Percentiles rank a stretch among this genome's conserved stretches.
Evolutionary conservation across 768 basidiomycete genomes (phyloP).

Genomic region (Mycena floridula): DNA sequence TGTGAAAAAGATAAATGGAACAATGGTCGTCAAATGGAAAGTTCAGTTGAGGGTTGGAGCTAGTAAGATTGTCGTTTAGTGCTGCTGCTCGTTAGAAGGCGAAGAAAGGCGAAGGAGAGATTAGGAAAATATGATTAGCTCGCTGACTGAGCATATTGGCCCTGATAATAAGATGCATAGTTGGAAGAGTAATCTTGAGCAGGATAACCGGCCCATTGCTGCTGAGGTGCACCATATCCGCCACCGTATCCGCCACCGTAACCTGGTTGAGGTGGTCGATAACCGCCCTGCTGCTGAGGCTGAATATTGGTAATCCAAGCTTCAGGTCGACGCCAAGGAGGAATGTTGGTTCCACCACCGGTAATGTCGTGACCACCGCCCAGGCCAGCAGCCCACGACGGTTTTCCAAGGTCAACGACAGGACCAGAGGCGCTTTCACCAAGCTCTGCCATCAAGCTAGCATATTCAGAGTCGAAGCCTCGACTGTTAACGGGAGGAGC

Average conservation of each 20-base stretch:
- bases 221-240: slow-evolving; percentile 30
- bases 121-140: slow-evolving; percentile 24
- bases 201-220: slow-evolving; percentile 25
- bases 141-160: slow-evolving; percentile 75
- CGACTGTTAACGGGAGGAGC: slow-evolving; percentile 52
- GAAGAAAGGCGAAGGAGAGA: slow-evolving; percentile 22
- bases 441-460: slow-evolving; percentile 94
- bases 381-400: slow-evolving; percentile 42
- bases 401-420: slow-evolving; percentile 46
- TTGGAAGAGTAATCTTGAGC: slow-evolving; percentile 70
- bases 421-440: slow-evolving; percentile 69
- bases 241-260: slow-evolving; percentile 44
- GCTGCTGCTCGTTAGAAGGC: slow-evolving; percentile 31
- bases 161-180: slow-evolving; percentile 85
- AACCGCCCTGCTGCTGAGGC: slow-evolving; percentile 46
- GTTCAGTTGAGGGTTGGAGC: slow-evolving; percentile 12
- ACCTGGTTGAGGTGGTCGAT: slow-evolving; percentile 65
- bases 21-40: too few relatives aligned
- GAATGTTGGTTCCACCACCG: slow-evolving; percentile 73
- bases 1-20: too few relatives aligned
- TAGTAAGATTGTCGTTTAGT: slow-evolving; percentile 10
- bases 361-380: slow-evolving; percentile 58
- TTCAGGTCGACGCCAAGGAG: slow-evolving; percentile 90
- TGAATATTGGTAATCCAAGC: slow-evolving; percentile 65
- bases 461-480: slow-evolving; percentile 97